Conservation (phyloP, 768 basidiomycete species). For the Panaeolus cyanescens region DNA sequence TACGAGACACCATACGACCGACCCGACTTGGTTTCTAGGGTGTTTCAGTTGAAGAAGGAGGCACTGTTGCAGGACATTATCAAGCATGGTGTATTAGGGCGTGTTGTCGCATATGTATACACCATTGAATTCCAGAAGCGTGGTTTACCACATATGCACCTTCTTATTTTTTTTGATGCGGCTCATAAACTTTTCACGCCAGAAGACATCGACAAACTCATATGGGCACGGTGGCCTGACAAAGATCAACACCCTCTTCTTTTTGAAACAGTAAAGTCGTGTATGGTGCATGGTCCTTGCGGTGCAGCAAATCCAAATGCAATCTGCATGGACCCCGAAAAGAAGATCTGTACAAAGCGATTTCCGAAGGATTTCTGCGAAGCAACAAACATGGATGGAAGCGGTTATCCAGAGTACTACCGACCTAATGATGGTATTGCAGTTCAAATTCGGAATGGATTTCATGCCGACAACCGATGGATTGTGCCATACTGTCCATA, state of each 20-base stretch:
- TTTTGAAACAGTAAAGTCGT: conserved; percentile 34
- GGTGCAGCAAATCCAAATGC: conserved; percentile 28
- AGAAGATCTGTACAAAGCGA: conserved; percentile 25
- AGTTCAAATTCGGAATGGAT: conserved; percentile 19
- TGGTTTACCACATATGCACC: conserved; percentile 55
- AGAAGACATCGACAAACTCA: conserved; percentile 37
- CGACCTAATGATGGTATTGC: conserved; percentile 28
- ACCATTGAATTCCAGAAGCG: conserved; percentile 58
- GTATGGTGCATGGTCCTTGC: conserved; percentile 41
- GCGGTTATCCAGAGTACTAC: conserved; percentile 26
- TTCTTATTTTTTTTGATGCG: conserved; percentile 40
- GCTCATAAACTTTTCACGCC: conserved; percentile 28
- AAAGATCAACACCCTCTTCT: conserved; percentile 28
- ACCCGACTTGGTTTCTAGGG: conserved; percentile 49
- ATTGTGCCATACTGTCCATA: conserved; percentile 43
- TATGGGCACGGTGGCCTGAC: conserved; percentile 44
- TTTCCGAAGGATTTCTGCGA: conserved; percentile 30
- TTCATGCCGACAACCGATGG: conserved; percentile 31
- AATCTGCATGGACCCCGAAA: conserved; percentile 39
- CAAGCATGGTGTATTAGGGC: conserved; percentile 43
- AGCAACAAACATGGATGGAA: conserved; percentile 16
- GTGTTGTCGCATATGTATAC: conserved; percentile 41
- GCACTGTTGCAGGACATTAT: conserved; percentile 36
- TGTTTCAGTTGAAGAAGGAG: conserved; percentile 47
- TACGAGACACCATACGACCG: conserved; percentile 40